Evolutionary conservation across 2,329 filamentous ascomycete genomes (phyloP), one percentile per base, ranked within the genome.

Genomic region (Diplodia corticola): DNA sequence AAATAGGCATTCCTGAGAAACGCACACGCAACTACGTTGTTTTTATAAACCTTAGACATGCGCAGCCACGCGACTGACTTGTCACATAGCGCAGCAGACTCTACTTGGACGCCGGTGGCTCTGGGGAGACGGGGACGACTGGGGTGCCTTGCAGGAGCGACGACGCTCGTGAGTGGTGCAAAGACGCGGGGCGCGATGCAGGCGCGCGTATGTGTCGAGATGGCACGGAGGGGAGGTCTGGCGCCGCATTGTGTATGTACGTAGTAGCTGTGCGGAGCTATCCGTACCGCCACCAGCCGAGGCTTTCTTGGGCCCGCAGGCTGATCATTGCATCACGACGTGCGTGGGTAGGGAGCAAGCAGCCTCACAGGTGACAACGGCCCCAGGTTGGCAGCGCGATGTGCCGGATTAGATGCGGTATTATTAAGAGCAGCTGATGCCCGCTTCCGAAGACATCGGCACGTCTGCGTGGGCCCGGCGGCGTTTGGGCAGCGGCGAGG

Each of bases 1-100:
- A 51, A 73, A 73, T 72, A 77, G 80, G 82, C 82, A 82, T 78
- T 73, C 80, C 80, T 83, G 81, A 80, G 30, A 46, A 66, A 61
- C 33, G 46, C 53, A 48, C 15, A 3, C 37, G 5, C 24, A 35
- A 12, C 49, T 13, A 24, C 33, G 15, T 46, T 26, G 20, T 24
- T 22, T 33, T 15, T 20, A 17, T 35, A n/a, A 24, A 20, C n/a
- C 37, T 54, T 33, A 17, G 22, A 50, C 2, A 22, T 22, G 30
- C 5, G 12, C 26, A 24, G 61, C 26, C 37, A 46, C 20, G 33
- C n/a, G 49, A 63, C 64, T 66, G 64, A 66, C 64, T 66, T 37
- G 57, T 63, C 64, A 55, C 57, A 66, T 63, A 22, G 35, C 37
- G 51, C 40, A 57, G 53, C 46, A 65, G 50, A 65, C 40, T 57